Evolutionary conservation across 1,139 yeast genomes (phyloP).

Genomic region (Geotrichum candidum): DNA sequence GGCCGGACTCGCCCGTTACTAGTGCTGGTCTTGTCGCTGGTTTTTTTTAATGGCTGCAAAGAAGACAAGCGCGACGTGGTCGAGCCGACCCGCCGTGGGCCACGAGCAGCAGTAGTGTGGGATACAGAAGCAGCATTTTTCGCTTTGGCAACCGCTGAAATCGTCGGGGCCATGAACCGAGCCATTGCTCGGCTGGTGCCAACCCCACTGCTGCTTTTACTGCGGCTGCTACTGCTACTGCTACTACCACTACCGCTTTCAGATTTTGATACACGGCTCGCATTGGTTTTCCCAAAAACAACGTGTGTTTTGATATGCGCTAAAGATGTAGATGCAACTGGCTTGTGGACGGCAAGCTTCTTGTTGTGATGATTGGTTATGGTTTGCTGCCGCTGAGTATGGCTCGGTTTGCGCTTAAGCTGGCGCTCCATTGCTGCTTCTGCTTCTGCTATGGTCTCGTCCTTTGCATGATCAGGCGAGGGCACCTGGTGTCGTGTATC

Average conservation of each 20-base stretch:
- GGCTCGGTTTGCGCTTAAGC: not conserved
- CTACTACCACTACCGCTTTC: not conserved
- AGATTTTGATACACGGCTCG: not conserved
- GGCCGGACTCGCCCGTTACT: not conserved
- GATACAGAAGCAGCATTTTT: not conserved
- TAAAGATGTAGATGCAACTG: not conserved
- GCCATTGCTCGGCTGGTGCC: not conserved
- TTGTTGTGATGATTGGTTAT: not conserved
- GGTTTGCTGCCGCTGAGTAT: not conserved
- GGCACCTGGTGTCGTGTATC: not conserved
- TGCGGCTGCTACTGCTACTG: constrained; percentile 2
- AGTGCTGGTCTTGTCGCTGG: not conserved
- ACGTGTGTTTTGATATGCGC: not conserved
- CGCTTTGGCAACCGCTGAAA: constrained; percentile 14
- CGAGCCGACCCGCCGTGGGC: not conserved
- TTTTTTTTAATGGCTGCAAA: not conserved
- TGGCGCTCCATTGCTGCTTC: not conserved
- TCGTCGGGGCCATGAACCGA: constrained; percentile 13
- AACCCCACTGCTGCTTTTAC: not conserved
- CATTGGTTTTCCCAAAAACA: too few relatives aligned
- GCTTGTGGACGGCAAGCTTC: not conserved
- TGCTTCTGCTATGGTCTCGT: not conserved
- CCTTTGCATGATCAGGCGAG: not conserved
- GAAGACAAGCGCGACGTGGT: not conserved
- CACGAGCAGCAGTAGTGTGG: not conserved